Conservation (phyloP, 371 early-diverging fungal genomes). For the Zopfochytrium polystomum region DNA sequence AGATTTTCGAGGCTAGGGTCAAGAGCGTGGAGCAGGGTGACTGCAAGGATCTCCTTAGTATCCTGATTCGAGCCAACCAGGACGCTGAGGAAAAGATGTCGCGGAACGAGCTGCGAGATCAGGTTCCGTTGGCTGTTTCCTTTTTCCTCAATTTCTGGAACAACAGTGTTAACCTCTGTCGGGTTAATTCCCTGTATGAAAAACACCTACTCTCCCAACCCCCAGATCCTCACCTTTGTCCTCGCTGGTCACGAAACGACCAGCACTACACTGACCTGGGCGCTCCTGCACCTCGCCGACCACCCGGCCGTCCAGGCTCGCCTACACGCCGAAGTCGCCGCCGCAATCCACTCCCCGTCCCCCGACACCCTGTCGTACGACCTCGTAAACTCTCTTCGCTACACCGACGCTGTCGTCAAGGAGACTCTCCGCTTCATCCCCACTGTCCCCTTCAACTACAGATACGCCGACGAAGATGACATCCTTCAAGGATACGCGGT, state of each 20-base stretch:
- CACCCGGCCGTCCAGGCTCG: slow-evolving; percentile 13
- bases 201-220: too few relatives aligned
- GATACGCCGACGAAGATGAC: slow-evolving; percentile 46
- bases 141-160: not conserved
- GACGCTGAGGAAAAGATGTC: slow-evolving; percentile 1
- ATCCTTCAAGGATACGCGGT: slow-evolving; percentile 44
- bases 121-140: slow-evolving; percentile 16
- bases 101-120: slow-evolving; percentile 18
- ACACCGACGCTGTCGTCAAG: slow-evolving; percentile 15
- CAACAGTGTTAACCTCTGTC: not conserved
- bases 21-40: not conserved
- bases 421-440: too few relatives aligned
- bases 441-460: slow-evolving; percentile 45
- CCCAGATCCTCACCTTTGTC: not conserved
- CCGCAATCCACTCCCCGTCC: not conserved
- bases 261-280: slow-evolving; percentile 5
- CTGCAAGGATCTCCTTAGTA: slow-evolving; percentile 11
- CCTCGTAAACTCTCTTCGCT: slow-evolving; percentile 2
- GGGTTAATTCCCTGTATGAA: not conserved
- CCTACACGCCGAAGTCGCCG: slow-evolving; percentile 12
- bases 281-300: slow-evolving; percentile 16
- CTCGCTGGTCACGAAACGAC: not conserved
- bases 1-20: not conserved
- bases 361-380: slow-evolving; percentile 22
- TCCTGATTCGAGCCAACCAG: slow-evolving; percentile 14